Conservation (phyloP, 805 yeast species). For the Yamadazyma scolyti region DNA sequence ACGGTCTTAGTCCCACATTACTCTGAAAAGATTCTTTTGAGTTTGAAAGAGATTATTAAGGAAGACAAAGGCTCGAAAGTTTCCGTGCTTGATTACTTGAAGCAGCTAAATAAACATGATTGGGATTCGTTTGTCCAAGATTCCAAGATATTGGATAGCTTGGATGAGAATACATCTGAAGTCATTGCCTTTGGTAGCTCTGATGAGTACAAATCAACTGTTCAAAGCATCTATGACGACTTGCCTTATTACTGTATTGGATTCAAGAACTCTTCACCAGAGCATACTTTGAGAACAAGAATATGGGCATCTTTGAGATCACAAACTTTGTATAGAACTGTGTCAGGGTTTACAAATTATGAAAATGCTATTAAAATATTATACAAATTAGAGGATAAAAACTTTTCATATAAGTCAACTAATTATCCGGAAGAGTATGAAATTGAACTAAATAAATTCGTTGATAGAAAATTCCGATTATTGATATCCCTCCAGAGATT, state of each 20-base stretch:
- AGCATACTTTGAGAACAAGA: conserved; percentile 65
- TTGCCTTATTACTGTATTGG: conserved; percentile 72
- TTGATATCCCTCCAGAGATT: conserved; percentile 87
- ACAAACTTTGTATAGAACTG: conserved; percentile 79
- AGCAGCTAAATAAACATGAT: conserved; percentile 65
- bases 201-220: no score
- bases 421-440: conserved; percentile 13
- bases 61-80: conserved; percentile 44
- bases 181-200: no score
- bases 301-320: conserved; percentile 84
- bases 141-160: conserved; percentile 44
- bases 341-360: conserved; percentile 82
- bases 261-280: conserved; percentile 62
- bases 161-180: no score
- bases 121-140: conserved; percentile 82
- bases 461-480: conserved; percentile 74
- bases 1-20: conserved; percentile 53
- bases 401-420: conserved; percentile 13
- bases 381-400: conserved; percentile 63
- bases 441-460: conserved; percentile 40
- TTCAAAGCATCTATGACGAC: no score
- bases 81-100: conserved; percentile 74
- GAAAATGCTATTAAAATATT: conserved; percentile 67
- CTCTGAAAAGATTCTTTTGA: conserved; percentile 45
- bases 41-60: conserved; percentile 43